Conservation (phyloP, 164 flowering plant genomes). For the Magnolia officinalis region DNA sequence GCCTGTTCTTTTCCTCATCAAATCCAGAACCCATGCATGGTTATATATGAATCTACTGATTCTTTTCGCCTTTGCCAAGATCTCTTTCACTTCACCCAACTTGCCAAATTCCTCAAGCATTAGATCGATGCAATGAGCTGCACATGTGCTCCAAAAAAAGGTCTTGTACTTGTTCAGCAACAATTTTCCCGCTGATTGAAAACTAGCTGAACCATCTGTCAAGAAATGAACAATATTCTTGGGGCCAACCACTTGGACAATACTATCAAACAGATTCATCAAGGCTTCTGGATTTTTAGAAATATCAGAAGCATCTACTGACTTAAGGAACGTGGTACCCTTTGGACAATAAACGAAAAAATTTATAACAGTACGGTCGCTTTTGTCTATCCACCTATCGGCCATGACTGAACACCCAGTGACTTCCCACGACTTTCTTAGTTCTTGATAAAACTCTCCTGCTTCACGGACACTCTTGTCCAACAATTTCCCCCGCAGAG, state of each 20-base stretch:
- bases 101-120: constrained; percentile 43
- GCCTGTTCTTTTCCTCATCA: constrained; percentile 36
- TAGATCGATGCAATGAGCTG: constrained; percentile 42
- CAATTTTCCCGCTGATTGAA: constrained; percentile 35
- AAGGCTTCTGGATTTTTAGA: constrained; percentile 27
- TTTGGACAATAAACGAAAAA: constrained; percentile 79
- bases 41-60: constrained; percentile 37
- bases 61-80: constrained; percentile 27
- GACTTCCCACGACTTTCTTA: constrained; percentile 38
- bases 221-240: constrained; percentile 43
- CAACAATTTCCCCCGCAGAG: constrained; percentile 33
- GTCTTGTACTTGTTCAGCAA: constrained; percentile 24
- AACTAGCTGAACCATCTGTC: constrained; percentile 34
- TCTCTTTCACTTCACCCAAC: constrained; percentile 24
- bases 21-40: constrained; percentile 29
- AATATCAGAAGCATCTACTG: constrained; percentile 55
- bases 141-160: constrained; percentile 47
- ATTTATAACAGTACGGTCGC: constrained; percentile 23
- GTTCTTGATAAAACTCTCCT: constrained; percentile 25
- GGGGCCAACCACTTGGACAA: constrained; percentile 48
- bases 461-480: constrained; percentile 28
- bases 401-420: constrained; percentile 47
- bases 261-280: constrained; percentile 26
- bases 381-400: constrained; percentile 40
- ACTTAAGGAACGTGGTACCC: constrained; percentile 79